These are phyloP conservation scores for Verticillium albo-atrum DNA, from an alignment of 2,329 filamentous ascomycete genomes.

Conservation along the genomic window DNA sequence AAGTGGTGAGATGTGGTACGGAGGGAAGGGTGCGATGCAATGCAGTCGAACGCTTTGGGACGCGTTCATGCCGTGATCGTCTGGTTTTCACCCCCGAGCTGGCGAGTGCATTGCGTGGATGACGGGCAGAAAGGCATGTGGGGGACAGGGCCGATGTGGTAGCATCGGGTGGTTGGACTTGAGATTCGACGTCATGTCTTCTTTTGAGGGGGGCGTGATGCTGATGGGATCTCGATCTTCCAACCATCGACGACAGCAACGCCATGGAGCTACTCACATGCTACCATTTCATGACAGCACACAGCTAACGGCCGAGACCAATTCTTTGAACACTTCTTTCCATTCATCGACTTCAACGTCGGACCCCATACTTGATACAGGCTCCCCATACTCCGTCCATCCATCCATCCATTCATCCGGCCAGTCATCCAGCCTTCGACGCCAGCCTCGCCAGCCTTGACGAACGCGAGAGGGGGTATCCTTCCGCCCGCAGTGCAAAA, in stretches of 20 bases:
- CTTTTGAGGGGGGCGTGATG: not conserved
- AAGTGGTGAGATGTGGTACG: not conserved
- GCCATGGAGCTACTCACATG: no score
- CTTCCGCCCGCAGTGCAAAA: not conserved
- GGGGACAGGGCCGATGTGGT: no score
- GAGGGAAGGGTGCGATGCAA: not conserved
- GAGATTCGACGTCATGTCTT: not conserved
- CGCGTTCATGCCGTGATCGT: not conserved
- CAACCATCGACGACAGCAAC: not conserved
- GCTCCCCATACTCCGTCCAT: not conserved
- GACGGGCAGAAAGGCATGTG: not conserved
- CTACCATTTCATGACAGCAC: no score
- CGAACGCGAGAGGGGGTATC: not conserved
- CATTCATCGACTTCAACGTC: not conserved
- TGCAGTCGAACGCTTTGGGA: not conserved
- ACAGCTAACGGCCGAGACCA: no score
- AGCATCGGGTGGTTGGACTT: not conserved
- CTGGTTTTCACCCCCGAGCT: not conserved
- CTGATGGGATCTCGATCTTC: not conserved
- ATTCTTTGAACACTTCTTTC: not conserved
- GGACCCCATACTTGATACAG: not conserved
- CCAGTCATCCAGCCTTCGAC: not conserved
- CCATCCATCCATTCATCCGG: not conserved
- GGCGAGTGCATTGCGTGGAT: not conserved
- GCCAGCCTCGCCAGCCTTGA: not conserved